These are phyloP conservation scores for Cladosporium sp. DNA, from an alignment of 2,329 filamentous ascomycete genomes.

Conservation along the genomic window DNA sequence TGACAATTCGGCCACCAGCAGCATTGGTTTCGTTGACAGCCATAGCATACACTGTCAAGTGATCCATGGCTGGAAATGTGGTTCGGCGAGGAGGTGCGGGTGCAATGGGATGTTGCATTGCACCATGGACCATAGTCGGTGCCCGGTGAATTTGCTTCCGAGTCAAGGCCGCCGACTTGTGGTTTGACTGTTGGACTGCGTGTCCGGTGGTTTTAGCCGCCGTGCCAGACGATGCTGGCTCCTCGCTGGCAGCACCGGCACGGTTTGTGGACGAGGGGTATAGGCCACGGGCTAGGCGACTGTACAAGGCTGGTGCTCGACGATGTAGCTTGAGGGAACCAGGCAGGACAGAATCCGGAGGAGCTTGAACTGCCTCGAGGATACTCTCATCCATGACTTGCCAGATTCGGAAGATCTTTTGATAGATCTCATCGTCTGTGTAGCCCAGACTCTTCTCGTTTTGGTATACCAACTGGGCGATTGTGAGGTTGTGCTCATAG, in stretches of 20 bases:
- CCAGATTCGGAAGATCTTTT: slow-evolving; percentile 49
- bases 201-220: not conserved
- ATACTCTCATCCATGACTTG: slow-evolving; percentile 52
- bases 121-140: slow-evolving; percentile 38
- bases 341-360: slow-evolving; percentile 39
- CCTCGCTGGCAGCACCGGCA: not conserved
- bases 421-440: slow-evolving; percentile 46
- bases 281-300: slow-evolving; percentile 43
- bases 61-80: slow-evolving; percentile 49
- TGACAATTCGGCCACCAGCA: slow-evolving; percentile 49
- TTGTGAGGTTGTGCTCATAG: slow-evolving; percentile 49
- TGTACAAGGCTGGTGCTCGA: slow-evolving; percentile 45
- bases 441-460: slow-evolving; percentile 52
- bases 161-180: slow-evolving; percentile 33
- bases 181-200: slow-evolving; percentile 19
- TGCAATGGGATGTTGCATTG: slow-evolving; percentile 44
- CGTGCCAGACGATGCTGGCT: not conserved
- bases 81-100: slow-evolving; percentile 46
- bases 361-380: slow-evolving; percentile 47
- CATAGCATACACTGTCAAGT: slow-evolving; percentile 49
- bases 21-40: slow-evolving; percentile 54
- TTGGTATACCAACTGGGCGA: slow-evolving; percentile 50
- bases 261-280: slow-evolving; percentile 30
- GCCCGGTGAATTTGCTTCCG: not conserved
- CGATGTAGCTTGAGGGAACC: slow-evolving; percentile 48